phyloP scores from a whole-genome alignment of 129 eudicot species.

The Cynara cardunculus region DNA sequence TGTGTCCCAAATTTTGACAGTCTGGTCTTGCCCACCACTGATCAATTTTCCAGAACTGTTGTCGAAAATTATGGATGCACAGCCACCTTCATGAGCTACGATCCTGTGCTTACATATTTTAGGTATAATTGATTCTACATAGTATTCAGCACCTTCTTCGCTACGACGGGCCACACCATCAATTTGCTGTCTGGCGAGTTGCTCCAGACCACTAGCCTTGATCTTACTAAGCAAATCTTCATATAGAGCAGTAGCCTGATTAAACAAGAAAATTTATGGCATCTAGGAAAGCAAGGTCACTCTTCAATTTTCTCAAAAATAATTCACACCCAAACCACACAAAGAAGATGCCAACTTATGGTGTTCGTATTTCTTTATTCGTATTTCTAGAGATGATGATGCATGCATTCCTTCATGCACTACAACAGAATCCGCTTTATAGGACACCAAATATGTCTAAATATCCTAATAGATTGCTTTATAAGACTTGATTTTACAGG shows the following conservation, averaged over 20 bases:
- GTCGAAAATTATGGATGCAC: conserved; percentile 65
- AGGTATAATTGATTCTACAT: conserved; percentile 55
- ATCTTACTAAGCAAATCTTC: conserved; percentile 51
- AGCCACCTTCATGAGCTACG: conserved; percentile 72
- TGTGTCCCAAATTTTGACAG: conserved; percentile 72
- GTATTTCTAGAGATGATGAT: no score
- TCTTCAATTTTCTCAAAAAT: no score
- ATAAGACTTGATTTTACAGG: background rate
- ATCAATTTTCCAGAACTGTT: conserved; percentile 50
- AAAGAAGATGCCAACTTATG: no score
- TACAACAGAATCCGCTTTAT: no score
- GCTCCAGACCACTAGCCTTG: conserved; percentile 51
- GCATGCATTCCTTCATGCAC: background rate
- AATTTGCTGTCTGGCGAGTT: conserved; percentile 68
- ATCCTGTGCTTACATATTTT: conserved; percentile 43
- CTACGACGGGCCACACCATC: conserved; percentile 73
- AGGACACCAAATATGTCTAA: background rate
- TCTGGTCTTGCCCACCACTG: conserved; percentile 73
- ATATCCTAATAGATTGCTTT: background rate
- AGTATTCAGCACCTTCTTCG: conserved; percentile 70
- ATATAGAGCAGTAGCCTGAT: conserved; percentile 56
- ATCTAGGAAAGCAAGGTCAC: no score
- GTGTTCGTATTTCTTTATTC: no score
- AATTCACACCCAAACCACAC: no score
- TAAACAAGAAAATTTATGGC: background rate